phyloP scores from a whole-genome alignment of 805 yeast species.

The Sugiyamaella smithiae region DNA sequence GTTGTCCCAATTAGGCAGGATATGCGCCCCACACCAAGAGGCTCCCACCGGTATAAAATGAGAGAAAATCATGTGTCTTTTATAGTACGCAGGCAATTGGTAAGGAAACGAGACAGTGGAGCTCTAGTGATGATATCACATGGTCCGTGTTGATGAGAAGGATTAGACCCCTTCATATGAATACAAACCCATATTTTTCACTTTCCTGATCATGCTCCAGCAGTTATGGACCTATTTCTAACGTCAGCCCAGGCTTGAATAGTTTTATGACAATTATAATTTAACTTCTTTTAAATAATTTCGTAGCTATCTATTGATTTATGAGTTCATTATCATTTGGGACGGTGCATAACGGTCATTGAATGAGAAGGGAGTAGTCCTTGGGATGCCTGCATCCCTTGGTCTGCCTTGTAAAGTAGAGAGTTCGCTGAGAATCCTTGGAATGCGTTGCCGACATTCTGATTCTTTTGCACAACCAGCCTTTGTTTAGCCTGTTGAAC shows the following conservation, averaged over 20 bases:
- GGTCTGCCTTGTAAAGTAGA: background rate
- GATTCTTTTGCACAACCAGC: background rate
- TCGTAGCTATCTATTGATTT: no score
- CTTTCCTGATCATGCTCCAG: slow-evolving; percentile 21
- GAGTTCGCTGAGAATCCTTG: slow-evolving; percentile 11
- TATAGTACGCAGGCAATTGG: no score
- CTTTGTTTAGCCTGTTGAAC: background rate
- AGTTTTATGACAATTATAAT: no score
- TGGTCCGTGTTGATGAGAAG: slow-evolving; percentile 42
- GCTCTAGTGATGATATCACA: slow-evolving; percentile 27
- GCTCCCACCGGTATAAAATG: no score
- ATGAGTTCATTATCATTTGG: no score
- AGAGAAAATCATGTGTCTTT: no score
- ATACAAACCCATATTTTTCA: slow-evolving; percentile 32
- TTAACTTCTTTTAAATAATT: no score
- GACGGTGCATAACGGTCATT: background rate
- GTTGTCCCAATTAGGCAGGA: background rate
- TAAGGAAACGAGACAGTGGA: no score
- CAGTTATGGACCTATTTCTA: background rate
- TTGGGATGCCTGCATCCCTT: slow-evolving; percentile 1
- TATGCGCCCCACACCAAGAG: background rate
- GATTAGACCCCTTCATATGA: slow-evolving; percentile 39
- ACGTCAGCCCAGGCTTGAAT: background rate
- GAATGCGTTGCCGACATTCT: slow-evolving; percentile 5
- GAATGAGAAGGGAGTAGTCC: background rate